Evolutionary conservation across 2,329 filamentous ascomycete genomes (phyloP).

Genomic region (Neonectria ditissima): DNA sequence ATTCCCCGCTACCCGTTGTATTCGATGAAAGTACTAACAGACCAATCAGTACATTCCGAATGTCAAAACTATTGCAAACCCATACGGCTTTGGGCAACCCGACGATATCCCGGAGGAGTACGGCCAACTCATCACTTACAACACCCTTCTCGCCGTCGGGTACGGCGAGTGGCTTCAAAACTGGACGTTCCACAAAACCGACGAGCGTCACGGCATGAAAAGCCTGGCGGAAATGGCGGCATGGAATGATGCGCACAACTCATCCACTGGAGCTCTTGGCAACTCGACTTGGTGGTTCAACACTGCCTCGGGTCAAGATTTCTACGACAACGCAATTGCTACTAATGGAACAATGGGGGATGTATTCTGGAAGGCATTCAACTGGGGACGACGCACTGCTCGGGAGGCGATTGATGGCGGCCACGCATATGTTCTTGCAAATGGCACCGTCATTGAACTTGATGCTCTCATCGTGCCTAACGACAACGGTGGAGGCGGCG

Average conservation of each 20-base stretch:
- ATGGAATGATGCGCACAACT: constrained; percentile 37
- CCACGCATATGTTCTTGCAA: too few relatives aligned
- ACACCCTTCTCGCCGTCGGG: constrained; percentile 34
- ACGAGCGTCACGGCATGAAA: constrained; percentile 31
- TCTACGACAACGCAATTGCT: constrained; percentile 21
- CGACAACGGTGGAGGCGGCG: constrained; percentile 1
- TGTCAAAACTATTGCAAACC: constrained; percentile 20
- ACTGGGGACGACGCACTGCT: too few relatives aligned
- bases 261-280: constrained; percentile 29
- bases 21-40: too few relatives aligned
- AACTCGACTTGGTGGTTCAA: constrained; percentile 38
- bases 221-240: constrained; percentile 29
- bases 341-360: constrained; percentile 22
- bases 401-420: too few relatives aligned
- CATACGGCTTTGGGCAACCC: constrained; percentile 30
- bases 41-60: not conserved
- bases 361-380: constrained; percentile 20
- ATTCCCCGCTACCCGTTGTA: constrained; percentile 11
- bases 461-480: constrained; percentile 25
- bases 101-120: constrained; percentile 15
- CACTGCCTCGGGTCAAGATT: constrained; percentile 26
- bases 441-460: too few relatives aligned
- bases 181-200: constrained; percentile 28
- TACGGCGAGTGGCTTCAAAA: constrained; percentile 36
- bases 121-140: constrained; percentile 28